Base-by-base conservation (phyloP, 192 early-diverging fungal species). In the Coemansia erecta region DNA sequence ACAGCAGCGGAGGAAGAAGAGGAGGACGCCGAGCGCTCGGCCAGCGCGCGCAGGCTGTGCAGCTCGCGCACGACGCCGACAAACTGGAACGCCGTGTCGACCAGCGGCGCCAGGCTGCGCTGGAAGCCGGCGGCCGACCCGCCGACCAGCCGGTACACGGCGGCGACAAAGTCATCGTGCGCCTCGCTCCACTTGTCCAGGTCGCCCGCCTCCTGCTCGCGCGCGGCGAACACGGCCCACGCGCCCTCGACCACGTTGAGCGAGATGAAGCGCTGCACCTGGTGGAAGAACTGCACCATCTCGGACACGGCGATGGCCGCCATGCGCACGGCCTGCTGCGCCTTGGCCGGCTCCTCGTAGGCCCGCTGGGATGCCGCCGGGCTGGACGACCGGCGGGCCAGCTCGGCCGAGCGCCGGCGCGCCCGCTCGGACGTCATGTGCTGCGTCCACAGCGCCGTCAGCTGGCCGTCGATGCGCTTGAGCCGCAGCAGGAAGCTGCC, bases 211-310 rank as follows among this genome's bases (percentile, higher is more conserved):
- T 82, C 82, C 15, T 79, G 59, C 17, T 68, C 62, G 33, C 61
- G 19, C 18, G 59, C 59, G 1, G 83, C 58, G 15, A 98, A 82
- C 66, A 88, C 84, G 24, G 85, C 87, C 95, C 95, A 98, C 0
- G 92, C 90, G 49, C 87, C 88, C 75, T 94, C 94, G 23, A 98
- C 66, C 46, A 92, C 91, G 71, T 97, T 94, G 72, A 96, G 95
- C 42, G 91, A 77, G 24, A 93, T 87, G 67, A 93, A 97, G 68
- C 94, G 91, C 71, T 97, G 94, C 47, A 98, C 75, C 67, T 98
- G 94, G 61, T 90, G 84, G 42, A 94, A 84, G 73, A 95, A 97
- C 73, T 98, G 95, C 44, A 90, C 86, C 95, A 98, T 98, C 70
- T 94, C 85, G 15, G 82, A 83, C 65, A 88, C 85, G 12, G 85